Percentiles rank a stretch among this genome's conserved stretches.
These are phyloP conservation scores for Candida schatavii DNA, from an alignment of 805 yeast genomes.

Conservation along the genomic window DNA sequence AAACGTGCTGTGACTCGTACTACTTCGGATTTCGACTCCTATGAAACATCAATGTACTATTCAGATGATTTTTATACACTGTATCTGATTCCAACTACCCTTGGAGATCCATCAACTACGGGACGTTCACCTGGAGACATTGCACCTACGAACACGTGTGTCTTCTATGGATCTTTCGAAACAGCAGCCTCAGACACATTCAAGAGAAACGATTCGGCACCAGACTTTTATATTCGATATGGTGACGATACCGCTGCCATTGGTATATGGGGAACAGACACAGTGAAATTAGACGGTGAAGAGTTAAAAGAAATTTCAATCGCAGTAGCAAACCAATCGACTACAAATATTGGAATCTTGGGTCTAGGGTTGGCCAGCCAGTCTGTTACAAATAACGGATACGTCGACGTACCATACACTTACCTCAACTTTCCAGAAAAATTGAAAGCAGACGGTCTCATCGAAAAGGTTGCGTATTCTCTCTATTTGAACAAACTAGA, in stretches of 20 bases:
- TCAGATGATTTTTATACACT: slow-evolving; percentile 7
- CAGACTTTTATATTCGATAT: slow-evolving; percentile 11
- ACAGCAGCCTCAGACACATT: slow-evolving; percentile 8
- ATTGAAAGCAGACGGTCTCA: slow-evolving; percentile 29
- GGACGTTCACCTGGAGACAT: not conserved
- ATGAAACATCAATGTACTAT: not conserved
- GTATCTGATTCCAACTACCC: not conserved
- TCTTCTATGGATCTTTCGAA: slow-evolving; percentile 13
- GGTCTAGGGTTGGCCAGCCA: slow-evolving; percentile 17
- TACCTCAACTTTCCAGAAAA: slow-evolving; percentile 40
- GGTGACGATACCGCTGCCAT: slow-evolving; percentile 12
- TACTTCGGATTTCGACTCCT: not conserved
- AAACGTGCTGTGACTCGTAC: too few relatives aligned
- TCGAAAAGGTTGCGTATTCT: slow-evolving; percentile 32
- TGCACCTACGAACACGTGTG: slow-evolving; percentile 11
- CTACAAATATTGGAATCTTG: slow-evolving; percentile 11
- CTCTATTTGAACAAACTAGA: slow-evolving; percentile 28
- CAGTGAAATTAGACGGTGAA: slow-evolving; percentile 5
- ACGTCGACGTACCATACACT: not conserved
- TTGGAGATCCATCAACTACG: not conserved
- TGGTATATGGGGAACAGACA: slow-evolving; percentile 17
- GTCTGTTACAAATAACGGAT: slow-evolving; percentile 5
- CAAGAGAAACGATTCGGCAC: slow-evolving; percentile 1
- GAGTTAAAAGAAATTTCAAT: not conserved
- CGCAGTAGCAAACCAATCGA: not conserved